These are phyloP conservation scores for Nakataea oryzae DNA, from an alignment of 2,329 filamentous ascomycete genomes.

Conservation along the genomic window DNA sequence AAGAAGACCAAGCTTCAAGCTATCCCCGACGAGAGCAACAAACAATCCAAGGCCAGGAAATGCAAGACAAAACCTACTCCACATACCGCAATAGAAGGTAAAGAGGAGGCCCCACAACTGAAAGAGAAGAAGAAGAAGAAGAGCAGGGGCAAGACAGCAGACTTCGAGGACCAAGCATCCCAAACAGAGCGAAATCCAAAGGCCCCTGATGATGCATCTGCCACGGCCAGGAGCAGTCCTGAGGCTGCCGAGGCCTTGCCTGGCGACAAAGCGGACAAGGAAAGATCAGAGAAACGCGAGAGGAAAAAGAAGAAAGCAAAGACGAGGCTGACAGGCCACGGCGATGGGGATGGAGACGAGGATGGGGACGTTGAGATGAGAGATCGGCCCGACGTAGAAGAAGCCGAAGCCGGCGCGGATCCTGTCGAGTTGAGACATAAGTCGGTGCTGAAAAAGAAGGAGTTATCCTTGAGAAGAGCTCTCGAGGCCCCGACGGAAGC, in stretches of 20 bases:
- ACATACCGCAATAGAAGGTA: background rate
- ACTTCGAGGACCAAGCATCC: background rate
- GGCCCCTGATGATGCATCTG: no score
- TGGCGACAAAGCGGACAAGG: no score
- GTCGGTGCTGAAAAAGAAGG: constrained; percentile 41
- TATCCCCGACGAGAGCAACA: constrained; percentile 13
- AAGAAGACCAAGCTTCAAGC: constrained; percentile 15
- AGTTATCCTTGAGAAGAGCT: constrained; percentile 41
- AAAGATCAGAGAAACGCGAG: background rate
- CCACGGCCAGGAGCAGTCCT: no score
- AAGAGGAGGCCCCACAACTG: background rate
- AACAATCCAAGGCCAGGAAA: constrained; percentile 19
- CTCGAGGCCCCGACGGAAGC: constrained; percentile 25
- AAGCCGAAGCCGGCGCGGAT: background rate
- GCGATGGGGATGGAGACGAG: background rate
- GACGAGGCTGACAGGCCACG: background rate
- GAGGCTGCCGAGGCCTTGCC: no score
- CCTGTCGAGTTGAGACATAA: constrained; percentile 26
- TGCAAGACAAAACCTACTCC: background rate
- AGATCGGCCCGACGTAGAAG: background rate
- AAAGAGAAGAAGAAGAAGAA: constrained; percentile 18
- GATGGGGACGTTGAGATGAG: constrained; percentile 1
- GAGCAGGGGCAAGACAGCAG: constrained; percentile 13
- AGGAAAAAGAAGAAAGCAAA: background rate
- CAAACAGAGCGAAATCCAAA: background rate